phyloP scores from a whole-genome alignment of 768 basidiomycete genomes.

The Calocera cornea region DNA sequence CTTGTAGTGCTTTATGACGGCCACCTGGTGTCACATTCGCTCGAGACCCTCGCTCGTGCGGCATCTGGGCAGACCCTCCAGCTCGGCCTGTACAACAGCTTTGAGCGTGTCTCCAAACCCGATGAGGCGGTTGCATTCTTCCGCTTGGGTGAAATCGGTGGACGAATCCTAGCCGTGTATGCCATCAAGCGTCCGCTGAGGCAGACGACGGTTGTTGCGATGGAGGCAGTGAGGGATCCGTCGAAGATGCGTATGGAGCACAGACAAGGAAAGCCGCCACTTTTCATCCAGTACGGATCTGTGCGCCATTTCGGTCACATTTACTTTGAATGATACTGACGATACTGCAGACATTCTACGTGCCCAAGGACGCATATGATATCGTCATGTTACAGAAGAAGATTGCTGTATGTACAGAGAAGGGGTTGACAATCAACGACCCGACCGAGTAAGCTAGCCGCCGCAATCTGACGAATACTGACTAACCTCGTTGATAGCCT shows the following conservation, averaged over 20 bases:
- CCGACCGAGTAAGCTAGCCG: slow-evolving; percentile 44
- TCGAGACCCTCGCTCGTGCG: slow-evolving; percentile 54
- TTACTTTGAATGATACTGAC: background rate
- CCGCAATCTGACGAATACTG: background rate
- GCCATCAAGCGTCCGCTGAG: slow-evolving; percentile 44
- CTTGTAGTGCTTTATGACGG: slow-evolving; percentile 51
- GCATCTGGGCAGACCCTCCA: slow-evolving; percentile 36
- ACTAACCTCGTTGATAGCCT: background rate
- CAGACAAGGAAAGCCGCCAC: slow-evolving; percentile 22
- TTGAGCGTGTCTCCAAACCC: slow-evolving; percentile 46
- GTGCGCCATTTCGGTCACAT: slow-evolving; percentile 28
- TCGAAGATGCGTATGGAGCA: slow-evolving; percentile 20
- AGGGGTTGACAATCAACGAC: slow-evolving; percentile 51
- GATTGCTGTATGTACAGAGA: slow-evolving; percentile 50
- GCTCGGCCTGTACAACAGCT: slow-evolving; percentile 39
- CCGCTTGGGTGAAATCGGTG: slow-evolving; percentile 2
- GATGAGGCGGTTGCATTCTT: slow-evolving; percentile 49
- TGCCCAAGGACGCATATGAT: slow-evolving; percentile 57
- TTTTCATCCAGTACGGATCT: slow-evolving; percentile 53
- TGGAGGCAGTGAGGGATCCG: slow-evolving; percentile 36
- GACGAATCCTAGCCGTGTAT: slow-evolving; percentile 43
- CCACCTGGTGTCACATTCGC: slow-evolving; percentile 49
- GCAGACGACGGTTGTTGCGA: slow-evolving; percentile 43
- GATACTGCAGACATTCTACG: slow-evolving; percentile 41
- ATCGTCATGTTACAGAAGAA: slow-evolving; percentile 47